A percentile compares a stretch with the other conserved stretches of the same genome.
Evolutionary conservation across 176 grass and related monocot species (phyloP).

Genomic region (Panicum miliaceum): DNA sequence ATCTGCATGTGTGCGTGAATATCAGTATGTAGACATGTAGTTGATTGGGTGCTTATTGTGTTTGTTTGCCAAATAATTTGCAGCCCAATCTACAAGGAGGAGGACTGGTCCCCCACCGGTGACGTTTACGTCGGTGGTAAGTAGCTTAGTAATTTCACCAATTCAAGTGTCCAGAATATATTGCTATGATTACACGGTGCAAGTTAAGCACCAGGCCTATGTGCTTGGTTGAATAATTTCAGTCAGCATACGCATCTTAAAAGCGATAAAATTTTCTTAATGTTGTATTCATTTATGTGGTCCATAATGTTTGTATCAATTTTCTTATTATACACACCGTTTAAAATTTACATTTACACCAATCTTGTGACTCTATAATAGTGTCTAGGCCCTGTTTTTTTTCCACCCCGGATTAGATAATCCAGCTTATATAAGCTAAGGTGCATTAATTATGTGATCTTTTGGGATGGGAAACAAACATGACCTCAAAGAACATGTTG

Average conservation of each 20-base stretch:
- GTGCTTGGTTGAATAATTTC: not conserved
- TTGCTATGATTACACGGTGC: not conserved
- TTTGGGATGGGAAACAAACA: too few species aligned
- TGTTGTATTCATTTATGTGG: too few species aligned
- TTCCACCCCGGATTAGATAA: too few species aligned
- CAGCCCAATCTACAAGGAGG: slow-evolving; percentile 82
- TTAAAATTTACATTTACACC: too few species aligned
- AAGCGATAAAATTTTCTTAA: not conserved
- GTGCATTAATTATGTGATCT: too few species aligned
- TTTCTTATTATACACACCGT: too few species aligned
- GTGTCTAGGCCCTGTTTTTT: too few species aligned
- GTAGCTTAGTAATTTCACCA: not conserved
- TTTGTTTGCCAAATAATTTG: slow-evolving; percentile 7
- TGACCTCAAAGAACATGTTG: too few species aligned
- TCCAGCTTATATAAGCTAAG: too few species aligned
- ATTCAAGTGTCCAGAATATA: not conserved
- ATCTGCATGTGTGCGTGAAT: too few species aligned
- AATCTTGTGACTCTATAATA: too few species aligned
- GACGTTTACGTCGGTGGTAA: slow-evolving; percentile 87
- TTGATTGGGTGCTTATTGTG: not conserved
- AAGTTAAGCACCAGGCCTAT: not conserved
- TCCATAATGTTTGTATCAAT: too few species aligned
- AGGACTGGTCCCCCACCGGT: slow-evolving; percentile 75
- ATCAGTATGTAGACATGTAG: not conserved
- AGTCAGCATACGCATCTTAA: not conserved